Evolutionary conservation across 2,329 filamentous ascomycete genomes (phyloP), one percentile per base, ranked within the genome.

Genomic region (Venturia asperata): DNA sequence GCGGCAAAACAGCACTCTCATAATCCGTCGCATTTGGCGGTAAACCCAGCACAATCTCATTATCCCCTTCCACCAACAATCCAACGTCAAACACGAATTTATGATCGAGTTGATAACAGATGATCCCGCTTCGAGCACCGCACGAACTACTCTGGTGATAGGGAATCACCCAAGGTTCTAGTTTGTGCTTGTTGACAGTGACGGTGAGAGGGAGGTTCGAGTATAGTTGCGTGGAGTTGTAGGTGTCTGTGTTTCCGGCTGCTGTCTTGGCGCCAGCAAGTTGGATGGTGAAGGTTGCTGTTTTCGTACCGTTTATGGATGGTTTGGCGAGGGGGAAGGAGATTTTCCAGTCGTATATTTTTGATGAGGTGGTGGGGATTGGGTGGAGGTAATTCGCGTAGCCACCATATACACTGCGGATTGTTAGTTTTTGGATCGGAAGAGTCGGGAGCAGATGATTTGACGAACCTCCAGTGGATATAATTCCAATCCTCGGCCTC

Each of bases 191-290:
- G 67, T 83, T 83, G 15, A 83, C 76, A 1, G 72, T 75, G 0
- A 82, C 80, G 0, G 77, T 79, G 63, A 83, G 82, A 0, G 80
- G 79, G 10, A 87, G 70, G 67, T 87, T 82, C 2, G 77, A 75
- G 67, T 81, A 82, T 30, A 77, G 77, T 70, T 87, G 79, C 1
- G 76, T 79, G 2, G 80, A 75, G 68, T 85, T 85, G 68, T 75
- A 85, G 1, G 30, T 30, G 70, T 87, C 84, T 0, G 83, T 86
- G 69, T 87, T 87, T 1, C 85, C 85, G 0, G 81, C 79, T 4
- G 83, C 83, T 0, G 83, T 85, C 74, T 87, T 87, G 1, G 81
- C 85, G 2, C 82, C 85, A 0, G 85, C 85, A 1, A 88, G 77
- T 70, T 87, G 85, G 1, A 88, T 79, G 0, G 85, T 87, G 34